Percentiles rank a stretch among this genome's conserved stretches.
These are phyloP conservation scores for Diversispora eburnea DNA, from an alignment of 192 early-diverging fungal species.

Conservation along the genomic window DNA sequence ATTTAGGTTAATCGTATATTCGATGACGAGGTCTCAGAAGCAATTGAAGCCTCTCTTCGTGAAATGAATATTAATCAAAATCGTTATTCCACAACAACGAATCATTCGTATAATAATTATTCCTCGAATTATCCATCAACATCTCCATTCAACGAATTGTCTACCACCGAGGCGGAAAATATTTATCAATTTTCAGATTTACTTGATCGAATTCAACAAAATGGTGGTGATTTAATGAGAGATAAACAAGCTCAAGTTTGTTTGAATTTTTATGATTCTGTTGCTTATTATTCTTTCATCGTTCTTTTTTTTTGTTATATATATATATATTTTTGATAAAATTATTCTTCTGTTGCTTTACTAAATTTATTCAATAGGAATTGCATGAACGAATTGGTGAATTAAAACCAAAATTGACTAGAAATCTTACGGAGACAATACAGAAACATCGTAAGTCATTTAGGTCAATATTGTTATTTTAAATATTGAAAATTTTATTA, in stretches of 20 bases:
- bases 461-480: neutral
- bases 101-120: slow-evolving; percentile 4
- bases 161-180: slow-evolving; percentile 78
- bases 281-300: neutral
- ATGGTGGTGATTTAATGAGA: slow-evolving; percentile 72
- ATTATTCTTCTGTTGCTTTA: neutral
- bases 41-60: slow-evolving; percentile 72
- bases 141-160: slow-evolving; percentile 52
- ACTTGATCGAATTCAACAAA: slow-evolving; percentile 72
- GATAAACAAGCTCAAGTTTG: slow-evolving; percentile 73
- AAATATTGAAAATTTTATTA: neutral
- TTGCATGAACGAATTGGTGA: slow-evolving; percentile 85
- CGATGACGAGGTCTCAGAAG: slow-evolving; percentile 68
- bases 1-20: slow-evolving; percentile 35
- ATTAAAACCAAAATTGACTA: slow-evolving; percentile 79
- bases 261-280: slow-evolving; percentile 10
- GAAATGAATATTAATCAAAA: slow-evolving; percentile 50
- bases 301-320: neutral
- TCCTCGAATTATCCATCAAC: slow-evolving; percentile 30
- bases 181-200: slow-evolving; percentile 86
- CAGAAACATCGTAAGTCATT: slow-evolving; percentile 65
- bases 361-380: slow-evolving; percentile 26
- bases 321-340: neutral
- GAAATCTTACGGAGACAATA: slow-evolving; percentile 67
- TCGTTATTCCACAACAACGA: neutral